Base-by-base conservation (phyloP, 2,329 filamentous ascomycete genomes). In the Ampelomyces quisqualis region DNA sequence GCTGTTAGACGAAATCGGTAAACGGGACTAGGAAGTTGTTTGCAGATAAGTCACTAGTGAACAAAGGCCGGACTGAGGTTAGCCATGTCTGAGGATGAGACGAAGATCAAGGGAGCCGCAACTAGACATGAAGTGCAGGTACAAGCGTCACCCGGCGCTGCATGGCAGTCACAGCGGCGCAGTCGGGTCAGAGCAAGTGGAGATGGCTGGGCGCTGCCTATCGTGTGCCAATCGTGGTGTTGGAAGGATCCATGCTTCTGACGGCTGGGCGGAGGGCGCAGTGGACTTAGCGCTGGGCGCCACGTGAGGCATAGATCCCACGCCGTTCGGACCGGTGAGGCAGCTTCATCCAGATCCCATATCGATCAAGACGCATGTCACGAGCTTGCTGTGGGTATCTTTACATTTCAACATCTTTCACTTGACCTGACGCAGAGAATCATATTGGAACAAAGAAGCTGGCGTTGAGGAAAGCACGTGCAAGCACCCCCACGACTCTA, bases 201-300 rank as follows among this genome's bases (percentile, higher is more conserved):
- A 30, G 20, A n/a, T 18, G 34, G 22, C 13, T 36, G 34, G 18
- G 30, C 22, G 19, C 15, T 11, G 9, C n/a, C n/a, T n/a, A n/a
- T n/a, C n/a, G n/a, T 13, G 31, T 34, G 38, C 24, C 23, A 24
- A 22, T 34, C 26, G 32, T 31, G 15, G 11, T 11, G 29, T 13
- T 11, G 26, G 26, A 38, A 39, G 37, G 37, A 34, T 33, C 37
- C 37, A 39, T 39, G 37, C 37, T 29, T 22, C 20, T 22, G 15
- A 27, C 23, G 19, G 34, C 31, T 40, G 38, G 38, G 31, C 35
- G 38, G 38, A n/a, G 38, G 37, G 23, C 18, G 30, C 28, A 15
- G 19, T 19, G 22, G 22, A 34, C 22, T 28, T 34, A 40, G 38
- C 38, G 38, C 38, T 29, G 38, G 38, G 30, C 22, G 38, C 38